phyloP scores from a whole-genome alignment of 345 rosid genomes.

The Brassica napus region DNA sequence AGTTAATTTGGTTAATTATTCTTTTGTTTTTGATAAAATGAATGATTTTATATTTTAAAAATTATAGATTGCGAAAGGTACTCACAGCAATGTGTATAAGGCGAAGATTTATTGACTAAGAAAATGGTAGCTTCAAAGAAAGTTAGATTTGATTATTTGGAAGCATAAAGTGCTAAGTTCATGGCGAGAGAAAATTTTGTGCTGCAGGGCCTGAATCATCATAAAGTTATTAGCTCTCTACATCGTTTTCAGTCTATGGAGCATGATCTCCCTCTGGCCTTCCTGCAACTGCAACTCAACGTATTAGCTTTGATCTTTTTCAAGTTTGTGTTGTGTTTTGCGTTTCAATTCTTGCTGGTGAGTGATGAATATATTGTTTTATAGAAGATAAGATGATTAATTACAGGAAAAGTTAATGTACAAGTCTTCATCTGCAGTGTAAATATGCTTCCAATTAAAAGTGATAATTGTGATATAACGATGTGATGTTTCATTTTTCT shows the following conservation, averaged over 20 bases:
- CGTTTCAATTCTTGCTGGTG: no score
- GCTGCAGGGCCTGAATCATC: no score
- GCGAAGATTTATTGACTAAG: neutral
- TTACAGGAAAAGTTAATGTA: no score
- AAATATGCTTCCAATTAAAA: neutral
- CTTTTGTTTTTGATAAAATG: neutral
- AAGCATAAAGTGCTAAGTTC: neutral
- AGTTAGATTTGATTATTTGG: neutral
- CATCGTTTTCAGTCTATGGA: neutral
- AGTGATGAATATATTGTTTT: no score
- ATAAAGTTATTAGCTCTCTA: no score
- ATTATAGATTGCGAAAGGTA: neutral
- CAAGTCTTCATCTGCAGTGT: neutral
- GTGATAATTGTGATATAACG: no score
- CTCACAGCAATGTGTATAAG: neutral
- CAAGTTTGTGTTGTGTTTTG: no score
- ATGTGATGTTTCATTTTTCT: no score
- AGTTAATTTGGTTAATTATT: neutral
- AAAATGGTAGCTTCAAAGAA: neutral
- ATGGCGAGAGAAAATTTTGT: no score
- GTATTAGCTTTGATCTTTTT: no score
- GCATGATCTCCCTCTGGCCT: neutral
- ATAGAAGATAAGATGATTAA: neutral
- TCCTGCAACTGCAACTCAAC: neutral
- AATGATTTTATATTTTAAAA: no score